Conservation (phyloP, 805 yeast genomes). For the Sugiyamaella chiloensis region DNA sequence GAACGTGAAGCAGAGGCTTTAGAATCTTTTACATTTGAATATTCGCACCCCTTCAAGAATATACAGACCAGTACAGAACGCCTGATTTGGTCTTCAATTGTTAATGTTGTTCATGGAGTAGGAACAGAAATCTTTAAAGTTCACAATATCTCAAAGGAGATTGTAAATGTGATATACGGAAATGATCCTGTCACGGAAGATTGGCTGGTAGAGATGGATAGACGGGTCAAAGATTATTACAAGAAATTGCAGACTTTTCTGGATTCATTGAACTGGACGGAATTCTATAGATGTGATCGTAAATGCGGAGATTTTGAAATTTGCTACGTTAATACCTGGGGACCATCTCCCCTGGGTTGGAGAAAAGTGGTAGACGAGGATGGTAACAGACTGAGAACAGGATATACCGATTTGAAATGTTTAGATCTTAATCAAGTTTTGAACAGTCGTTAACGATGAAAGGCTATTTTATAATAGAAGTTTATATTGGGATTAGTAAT, state of each 20-base stretch:
- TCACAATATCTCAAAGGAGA: slow-evolving; percentile 5
- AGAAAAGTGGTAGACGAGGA: not conserved
- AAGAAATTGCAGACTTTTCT: not conserved
- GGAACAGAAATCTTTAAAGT: slow-evolving; percentile 1
- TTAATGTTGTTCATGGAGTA: slow-evolving; percentile 2
- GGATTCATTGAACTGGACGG: slow-evolving; percentile 11
- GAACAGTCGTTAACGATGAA: not conserved
- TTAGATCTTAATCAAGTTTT: not conserved
- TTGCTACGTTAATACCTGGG: slow-evolving; percentile 16
- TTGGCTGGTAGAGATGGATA: not conserved
- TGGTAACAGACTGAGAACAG: not conserved
- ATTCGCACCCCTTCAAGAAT: slow-evolving; percentile 1
- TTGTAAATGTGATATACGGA: not conserved
- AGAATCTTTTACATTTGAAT: slow-evolving; percentile 8
- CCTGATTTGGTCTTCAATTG: slow-evolving; percentile 13
- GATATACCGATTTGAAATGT: not conserved
- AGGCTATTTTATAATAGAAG: too few species aligned
- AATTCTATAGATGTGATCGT: slow-evolving; percentile 10
- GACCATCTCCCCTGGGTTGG: slow-evolving; percentile 16
- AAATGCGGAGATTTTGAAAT: slow-evolving; percentile 11
- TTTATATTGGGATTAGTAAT: too few species aligned
- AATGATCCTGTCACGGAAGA: not conserved
- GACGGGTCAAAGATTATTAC: not conserved
- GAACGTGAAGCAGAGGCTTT: slow-evolving; percentile 2
- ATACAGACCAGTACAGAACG: slow-evolving; percentile 8